phyloP scores from a whole-genome alignment of 768 basidiomycete genomes.

The Panaeolus papilionaceus region DNA sequence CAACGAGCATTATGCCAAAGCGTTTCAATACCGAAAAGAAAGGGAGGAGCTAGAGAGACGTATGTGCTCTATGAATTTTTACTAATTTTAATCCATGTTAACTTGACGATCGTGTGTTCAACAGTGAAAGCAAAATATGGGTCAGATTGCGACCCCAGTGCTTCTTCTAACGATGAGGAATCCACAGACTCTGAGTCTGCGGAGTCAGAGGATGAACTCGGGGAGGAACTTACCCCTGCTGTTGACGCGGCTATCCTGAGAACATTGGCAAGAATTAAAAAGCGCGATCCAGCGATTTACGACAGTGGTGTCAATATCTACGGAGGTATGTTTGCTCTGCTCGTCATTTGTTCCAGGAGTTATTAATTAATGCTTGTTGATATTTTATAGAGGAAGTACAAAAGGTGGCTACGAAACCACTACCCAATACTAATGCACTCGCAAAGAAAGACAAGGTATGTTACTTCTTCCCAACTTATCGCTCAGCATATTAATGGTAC shows the following conservation, averaged over 20 bases:
- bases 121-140: constrained; percentile 92
- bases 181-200: constrained; percentile 73
- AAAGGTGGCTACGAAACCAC: constrained; percentile 39
- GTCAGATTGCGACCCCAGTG: constrained; percentile 65
- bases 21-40: constrained; percentile 84
- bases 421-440: constrained; percentile 32
- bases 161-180: constrained; percentile 47
- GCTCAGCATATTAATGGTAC: not conserved
- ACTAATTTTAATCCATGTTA: not conserved
- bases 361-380: not conserved
- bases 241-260: constrained; percentile 94
- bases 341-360: not conserved
- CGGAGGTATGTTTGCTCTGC: constrained; percentile 56
- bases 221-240: constrained; percentile 91
- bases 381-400: constrained; percentile 66
- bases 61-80: constrained; percentile 41
- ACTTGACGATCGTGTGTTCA: constrained; percentile 14
- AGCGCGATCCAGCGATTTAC: constrained; percentile 88
- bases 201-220: constrained; percentile 92
- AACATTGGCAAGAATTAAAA: constrained; percentile 84
- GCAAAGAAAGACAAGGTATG: constrained; percentile 60
- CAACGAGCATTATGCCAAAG: constrained; percentile 63
- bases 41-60: constrained; percentile 83
- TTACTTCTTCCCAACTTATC: not conserved
- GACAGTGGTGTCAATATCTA: constrained; percentile 73